A percentile compares a stretch with the other conserved stretches of the same genome.
Conservation (phyloP, 2,329 filamentous ascomycete genomes). For the Ophiostoma montium region DNA sequence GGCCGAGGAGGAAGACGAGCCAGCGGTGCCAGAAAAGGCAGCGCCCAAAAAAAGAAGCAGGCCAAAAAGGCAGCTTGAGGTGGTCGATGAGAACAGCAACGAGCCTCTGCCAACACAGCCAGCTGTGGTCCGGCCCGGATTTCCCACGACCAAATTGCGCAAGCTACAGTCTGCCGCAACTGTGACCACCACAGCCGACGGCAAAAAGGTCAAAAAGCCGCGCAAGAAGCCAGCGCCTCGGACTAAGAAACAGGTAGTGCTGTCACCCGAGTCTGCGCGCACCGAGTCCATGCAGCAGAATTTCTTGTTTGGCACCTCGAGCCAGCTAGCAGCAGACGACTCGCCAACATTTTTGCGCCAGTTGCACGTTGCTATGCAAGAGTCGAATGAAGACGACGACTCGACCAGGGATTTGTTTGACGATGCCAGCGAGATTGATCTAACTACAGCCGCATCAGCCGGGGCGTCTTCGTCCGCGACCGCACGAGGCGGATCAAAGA, state of each 20-base stretch:
- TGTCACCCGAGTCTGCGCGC: conserved; percentile 56
- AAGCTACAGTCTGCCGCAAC: conserved; percentile 14
- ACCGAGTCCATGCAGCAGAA: conserved; percentile 54
- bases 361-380: conserved; percentile 45
- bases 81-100: conserved; percentile 16
- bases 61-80: conserved; percentile 13
- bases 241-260: conserved; percentile 35
- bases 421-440: conserved; percentile 3
- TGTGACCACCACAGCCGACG: conserved; percentile 8
- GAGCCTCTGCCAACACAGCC: not conserved
- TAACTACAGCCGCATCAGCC: not conserved
- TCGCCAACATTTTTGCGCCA: conserved; percentile 52
- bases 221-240: conserved; percentile 3
- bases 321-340: conserved; percentile 62
- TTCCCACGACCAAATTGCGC: conserved; percentile 19
- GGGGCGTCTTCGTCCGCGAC: not conserved
- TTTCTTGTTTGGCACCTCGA: conserved; percentile 75
- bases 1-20: not conserved
- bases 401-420: not conserved
- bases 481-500: not conserved
- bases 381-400: conserved; percentile 34
- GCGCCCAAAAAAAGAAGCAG: not conserved
- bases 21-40: not conserved
- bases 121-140: conserved; percentile 12
- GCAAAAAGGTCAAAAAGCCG: not conserved